phyloP scores from a whole-genome alignment of 202 grass and related monocot genomes.

The Panicum hallii region DNA sequence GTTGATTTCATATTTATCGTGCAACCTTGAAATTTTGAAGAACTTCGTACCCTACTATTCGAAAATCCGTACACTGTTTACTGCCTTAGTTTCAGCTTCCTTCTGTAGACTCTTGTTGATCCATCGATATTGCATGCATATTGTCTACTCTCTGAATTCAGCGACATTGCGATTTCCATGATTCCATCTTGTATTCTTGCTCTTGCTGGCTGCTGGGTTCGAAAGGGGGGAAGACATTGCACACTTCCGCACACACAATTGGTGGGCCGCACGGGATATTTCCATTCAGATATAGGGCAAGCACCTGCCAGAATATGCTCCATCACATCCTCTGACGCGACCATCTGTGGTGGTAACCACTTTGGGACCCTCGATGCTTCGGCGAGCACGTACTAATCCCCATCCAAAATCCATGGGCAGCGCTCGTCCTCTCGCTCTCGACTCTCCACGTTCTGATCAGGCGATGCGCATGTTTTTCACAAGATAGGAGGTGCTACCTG shows the following conservation, averaged over 20 bases:
- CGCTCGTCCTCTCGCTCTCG: slow-evolving; percentile 17
- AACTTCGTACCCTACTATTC: not conserved
- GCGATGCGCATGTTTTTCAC: not conserved
- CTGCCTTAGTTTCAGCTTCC: not conserved
- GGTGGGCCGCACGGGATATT: not conserved
- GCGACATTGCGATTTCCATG: not conserved
- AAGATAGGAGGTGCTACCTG: not conserved
- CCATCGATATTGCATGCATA: not conserved
- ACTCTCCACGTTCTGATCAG: slow-evolving; percentile 33
- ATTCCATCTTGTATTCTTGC: not conserved
- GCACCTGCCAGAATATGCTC: slow-evolving; percentile 14
- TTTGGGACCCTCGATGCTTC: not conserved
- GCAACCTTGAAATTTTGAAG: not conserved
- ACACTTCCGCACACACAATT: not conserved
- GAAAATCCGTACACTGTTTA: not conserved
- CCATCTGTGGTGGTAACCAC: slow-evolving; percentile 20
- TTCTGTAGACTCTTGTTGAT: not conserved
- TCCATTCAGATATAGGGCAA: not conserved
- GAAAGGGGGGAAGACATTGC: not conserved
- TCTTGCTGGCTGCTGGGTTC: not conserved
- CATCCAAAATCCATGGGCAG: slow-evolving; percentile 39
- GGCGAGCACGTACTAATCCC: slow-evolving; percentile 3
- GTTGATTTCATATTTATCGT: not conserved
- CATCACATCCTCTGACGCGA: slow-evolving; percentile 6
- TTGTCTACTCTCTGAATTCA: not conserved